These are phyloP conservation scores for Backusella westeae DNA, from an alignment of 192 early-diverging fungal species.

Conservation along the genomic window DNA sequence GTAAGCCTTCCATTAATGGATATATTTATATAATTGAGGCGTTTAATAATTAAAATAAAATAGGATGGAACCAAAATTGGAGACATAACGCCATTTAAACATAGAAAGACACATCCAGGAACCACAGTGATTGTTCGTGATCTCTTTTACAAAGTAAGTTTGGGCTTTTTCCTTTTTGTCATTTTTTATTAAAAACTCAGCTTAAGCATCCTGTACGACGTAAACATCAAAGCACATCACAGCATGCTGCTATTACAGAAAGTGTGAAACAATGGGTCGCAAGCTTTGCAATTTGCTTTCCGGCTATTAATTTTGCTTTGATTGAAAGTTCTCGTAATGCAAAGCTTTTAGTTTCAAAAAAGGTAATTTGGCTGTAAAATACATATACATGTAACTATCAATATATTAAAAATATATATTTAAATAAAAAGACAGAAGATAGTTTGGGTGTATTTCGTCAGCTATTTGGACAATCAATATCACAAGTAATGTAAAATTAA, in stretches of 20 bases:
- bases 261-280: slow-evolving; percentile 51
- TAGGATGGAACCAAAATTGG: slow-evolving; percentile 51
- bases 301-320: slow-evolving; percentile 40
- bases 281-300: slow-evolving; percentile 42
- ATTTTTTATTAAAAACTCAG: not conserved
- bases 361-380: slow-evolving; percentile 34
- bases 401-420: slow-evolving; percentile 26
- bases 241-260: slow-evolving; percentile 29
- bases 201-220: slow-evolving; percentile 59
- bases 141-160: slow-evolving; percentile 65
- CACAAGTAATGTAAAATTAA: slow-evolving; percentile 29
- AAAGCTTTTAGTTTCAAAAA: slow-evolving; percentile 36
- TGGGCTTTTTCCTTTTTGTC: not conserved
- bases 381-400: slow-evolving; percentile 27
- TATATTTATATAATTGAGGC: not conserved
- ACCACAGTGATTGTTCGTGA: slow-evolving; percentile 62
- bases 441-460: slow-evolving; percentile 38
- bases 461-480: slow-evolving; percentile 48
- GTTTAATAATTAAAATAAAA: not conserved
- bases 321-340: slow-evolving; percentile 32
- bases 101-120: slow-evolving; percentile 39
- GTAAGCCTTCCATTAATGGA: slow-evolving; percentile 20
- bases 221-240: slow-evolving; percentile 28
- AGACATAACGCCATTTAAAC: slow-evolving; percentile 34
- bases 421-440: slow-evolving; percentile 23